Percentiles rank a stretch among this genome's conserved stretches.
phyloP scores from a whole-genome alignment of 148 eudicot genomes.

The Silene uniflora region DNA sequence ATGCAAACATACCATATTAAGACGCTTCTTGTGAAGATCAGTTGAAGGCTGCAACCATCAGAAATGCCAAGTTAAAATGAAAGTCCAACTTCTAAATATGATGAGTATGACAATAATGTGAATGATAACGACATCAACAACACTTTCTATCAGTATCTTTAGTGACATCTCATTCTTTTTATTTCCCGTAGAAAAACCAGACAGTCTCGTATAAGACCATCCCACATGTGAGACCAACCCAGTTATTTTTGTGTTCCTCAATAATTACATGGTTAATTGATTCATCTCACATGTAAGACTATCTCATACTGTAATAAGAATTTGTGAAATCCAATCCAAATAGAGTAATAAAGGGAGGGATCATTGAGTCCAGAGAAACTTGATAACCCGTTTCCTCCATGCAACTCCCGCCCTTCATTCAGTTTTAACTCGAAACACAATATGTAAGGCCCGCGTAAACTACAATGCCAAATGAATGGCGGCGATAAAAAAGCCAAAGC shows the following conservation, averaged over 20 bases:
- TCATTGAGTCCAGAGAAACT: background rate
- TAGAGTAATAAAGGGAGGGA: background rate
- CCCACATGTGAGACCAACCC: background rate
- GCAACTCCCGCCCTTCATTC: background rate
- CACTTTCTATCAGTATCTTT: background rate
- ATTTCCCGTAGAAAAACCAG: too few species aligned
- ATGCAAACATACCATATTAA: constrained; percentile 50
- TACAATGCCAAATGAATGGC: background rate
- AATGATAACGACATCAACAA: background rate
- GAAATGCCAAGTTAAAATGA: constrained; percentile 15
- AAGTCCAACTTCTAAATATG: background rate
- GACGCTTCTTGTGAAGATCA: constrained; percentile 75
- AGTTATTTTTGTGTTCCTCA: background rate
- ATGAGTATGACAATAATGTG: background rate
- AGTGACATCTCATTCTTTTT: background rate
- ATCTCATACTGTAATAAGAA: too few species aligned
- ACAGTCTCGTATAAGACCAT: too few species aligned
- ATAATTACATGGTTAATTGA: too few species aligned
- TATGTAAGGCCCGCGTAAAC: background rate
- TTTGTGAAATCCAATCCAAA: background rate
- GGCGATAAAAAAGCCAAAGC: background rate
- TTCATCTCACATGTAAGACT: too few species aligned
- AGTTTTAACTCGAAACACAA: background rate
- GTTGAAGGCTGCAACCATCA: constrained; percentile 61
- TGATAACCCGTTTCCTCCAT: background rate